Evolutionary conservation across 2,329 filamentous ascomycete genomes (phyloP).

Genomic region (Aspergillus bombycis): DNA sequence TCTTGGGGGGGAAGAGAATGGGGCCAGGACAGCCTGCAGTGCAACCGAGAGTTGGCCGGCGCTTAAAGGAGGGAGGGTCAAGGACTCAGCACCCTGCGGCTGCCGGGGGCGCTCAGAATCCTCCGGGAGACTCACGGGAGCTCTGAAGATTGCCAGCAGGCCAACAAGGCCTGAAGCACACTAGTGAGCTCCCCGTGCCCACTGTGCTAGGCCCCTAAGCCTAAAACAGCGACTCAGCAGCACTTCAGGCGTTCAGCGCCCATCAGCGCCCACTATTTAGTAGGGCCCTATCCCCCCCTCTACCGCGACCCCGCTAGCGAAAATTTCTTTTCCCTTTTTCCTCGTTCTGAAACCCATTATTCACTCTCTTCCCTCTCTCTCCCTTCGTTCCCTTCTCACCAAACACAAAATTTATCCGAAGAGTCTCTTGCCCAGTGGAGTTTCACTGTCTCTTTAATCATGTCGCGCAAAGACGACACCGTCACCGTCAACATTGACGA

Average conservation of each 20-base stretch:
- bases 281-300: conserved; percentile 13
- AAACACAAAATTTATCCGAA: conserved; percentile 12
- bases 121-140: not conserved
- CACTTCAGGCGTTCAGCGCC: conserved; percentile 1
- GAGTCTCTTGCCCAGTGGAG: conserved; percentile 51
- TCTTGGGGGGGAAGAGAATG: not conserved
- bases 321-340: conserved; percentile 23
- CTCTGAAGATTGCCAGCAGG: not conserved
- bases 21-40: not conserved
- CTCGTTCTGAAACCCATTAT: conserved; percentile 18
- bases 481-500: conserved; percentile 65
- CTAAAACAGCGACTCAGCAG: conserved; percentile 22
- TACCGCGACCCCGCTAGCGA: conserved; percentile 25
- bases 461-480: conserved; percentile 43
- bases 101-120: not conserved
- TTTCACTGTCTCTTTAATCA: conserved; percentile 55
- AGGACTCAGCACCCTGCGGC: not conserved
- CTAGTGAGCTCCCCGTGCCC: conserved; percentile 5
- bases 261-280: conserved; percentile 24
- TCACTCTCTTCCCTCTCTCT: conserved; percentile 16
- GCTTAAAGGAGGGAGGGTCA: not conserved
- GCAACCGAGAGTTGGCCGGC: conserved; percentile 3
- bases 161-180: not conserved
- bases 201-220: conserved; percentile 16
- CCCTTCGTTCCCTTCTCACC: conserved; percentile 17